phyloP scores from a whole-genome alignment of 352 stramenopile species.

The Phytophthora agathidicida region DNA sequence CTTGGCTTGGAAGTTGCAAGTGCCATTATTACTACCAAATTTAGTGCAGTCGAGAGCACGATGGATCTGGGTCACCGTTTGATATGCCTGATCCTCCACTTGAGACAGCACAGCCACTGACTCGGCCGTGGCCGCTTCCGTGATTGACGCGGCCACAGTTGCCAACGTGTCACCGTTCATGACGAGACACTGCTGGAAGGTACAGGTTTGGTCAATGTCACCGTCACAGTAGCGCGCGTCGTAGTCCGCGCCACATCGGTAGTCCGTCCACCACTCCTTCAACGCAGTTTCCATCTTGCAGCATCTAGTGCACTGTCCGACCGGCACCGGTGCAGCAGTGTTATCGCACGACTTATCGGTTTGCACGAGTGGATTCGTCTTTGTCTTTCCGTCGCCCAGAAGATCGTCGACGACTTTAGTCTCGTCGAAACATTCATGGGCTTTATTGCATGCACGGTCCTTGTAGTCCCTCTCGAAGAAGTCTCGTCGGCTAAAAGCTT shows the following conservation, averaged over 20 bases:
- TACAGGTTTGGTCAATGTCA: slow-evolving; percentile 34
- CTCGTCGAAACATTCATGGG: slow-evolving; percentile 42
- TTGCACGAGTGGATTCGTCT: slow-evolving; percentile 45
- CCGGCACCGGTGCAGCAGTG: slow-evolving; percentile 34
- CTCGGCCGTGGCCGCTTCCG: slow-evolving; percentile 19
- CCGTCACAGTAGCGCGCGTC: slow-evolving; percentile 47
- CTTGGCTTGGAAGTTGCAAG: slow-evolving; percentile 44
- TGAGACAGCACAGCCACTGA: slow-evolving; percentile 48
- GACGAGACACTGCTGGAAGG: slow-evolving; percentile 61
- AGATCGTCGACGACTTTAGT: slow-evolving; percentile 33
- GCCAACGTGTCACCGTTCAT: slow-evolving; percentile 59
- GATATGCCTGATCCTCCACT: slow-evolving; percentile 42
- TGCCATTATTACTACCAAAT: slow-evolving; percentile 33
- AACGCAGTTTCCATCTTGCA: slow-evolving; percentile 50
- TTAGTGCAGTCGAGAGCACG: slow-evolving; percentile 53
- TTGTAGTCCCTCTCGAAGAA: slow-evolving; percentile 49
- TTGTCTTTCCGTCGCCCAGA: slow-evolving; percentile 14
- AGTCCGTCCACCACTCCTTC: slow-evolving; percentile 71
- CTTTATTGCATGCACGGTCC: slow-evolving; percentile 11
- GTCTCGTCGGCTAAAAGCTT: slow-evolving; percentile 41
- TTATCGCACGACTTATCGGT: slow-evolving; percentile 20
- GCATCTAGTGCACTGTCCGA: slow-evolving; percentile 51
- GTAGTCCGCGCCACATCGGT: slow-evolving; percentile 59
- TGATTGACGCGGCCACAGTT: slow-evolving; percentile 38
- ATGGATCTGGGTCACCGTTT: slow-evolving; percentile 70